Evolutionary conservation across 208 protist species (phyloP), one percentile per base, ranked within the genome.

Genomic region (Tritrichomonas musculus): DNA sequence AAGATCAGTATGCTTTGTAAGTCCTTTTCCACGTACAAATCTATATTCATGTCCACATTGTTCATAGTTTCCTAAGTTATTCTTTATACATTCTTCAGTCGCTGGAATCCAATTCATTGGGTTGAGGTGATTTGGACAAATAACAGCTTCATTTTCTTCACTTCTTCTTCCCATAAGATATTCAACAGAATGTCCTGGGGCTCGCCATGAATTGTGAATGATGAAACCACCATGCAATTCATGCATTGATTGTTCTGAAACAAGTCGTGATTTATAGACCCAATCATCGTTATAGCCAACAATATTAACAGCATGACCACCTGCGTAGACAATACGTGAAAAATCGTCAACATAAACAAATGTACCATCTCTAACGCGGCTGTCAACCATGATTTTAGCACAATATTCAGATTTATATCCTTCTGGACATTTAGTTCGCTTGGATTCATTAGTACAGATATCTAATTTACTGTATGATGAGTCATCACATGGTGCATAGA

Each of bases 241-340:
- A 11, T 11, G 1, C 13, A 53, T 33, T 5, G 36, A 53, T 8
- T 84, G 49, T 5, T 84, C 73, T 53, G 73, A 39, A n/a, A 39
- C 41, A 33, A 11, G 25, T n/a, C 36, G 20, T 11, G 5, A n/a
- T 49, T 8, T 49, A 53, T 84, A 53, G 13, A 84, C 36, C 73
- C 73, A 84, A 1, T 84, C 73, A 53, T 84, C 73, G 73, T 84
- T 84, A 44, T 84, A 84, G 8, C 41, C 73, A 44, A 84, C 73
- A 53, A 84, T n/a, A 25, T 84, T 53, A 8, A 84, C 36, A n/a
- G 27, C 73, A 53, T 84, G 73, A 14, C 14, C 73, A 53, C 73
- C 73, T 39, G 36, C 25, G 36, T 47, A 49, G 8, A 13, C 27
- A 22, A 44, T 25, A 25, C 44, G 11, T 27, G 20, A 39, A 9